These are phyloP conservation scores for Yamadazyma aaseri DNA, from an alignment of 1,139 yeast species.

Conservation along the genomic window DNA sequence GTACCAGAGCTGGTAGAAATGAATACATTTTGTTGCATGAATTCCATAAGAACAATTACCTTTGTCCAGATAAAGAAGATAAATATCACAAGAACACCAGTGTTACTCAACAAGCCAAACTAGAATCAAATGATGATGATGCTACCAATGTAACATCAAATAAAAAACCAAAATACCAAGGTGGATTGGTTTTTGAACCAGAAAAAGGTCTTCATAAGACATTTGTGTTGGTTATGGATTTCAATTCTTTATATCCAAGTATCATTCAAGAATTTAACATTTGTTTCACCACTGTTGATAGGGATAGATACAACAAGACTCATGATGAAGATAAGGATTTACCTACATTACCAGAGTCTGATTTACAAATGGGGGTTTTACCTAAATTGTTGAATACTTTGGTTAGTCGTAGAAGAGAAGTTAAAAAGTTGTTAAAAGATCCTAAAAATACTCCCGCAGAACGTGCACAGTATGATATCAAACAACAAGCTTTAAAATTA, in stretches of 20 bases:
- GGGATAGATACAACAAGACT: conserved; percentile 50
- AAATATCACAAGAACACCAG: conserved; percentile 44
- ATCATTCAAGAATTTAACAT: conserved; percentile 96
- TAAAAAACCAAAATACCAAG: conserved; percentile 83
- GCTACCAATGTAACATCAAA: conserved; percentile 52
- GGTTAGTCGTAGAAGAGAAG: conserved; percentile 91
- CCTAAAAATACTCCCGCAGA: conserved; percentile 63
- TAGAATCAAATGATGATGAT: conserved; percentile 45
- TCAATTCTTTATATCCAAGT: conserved; percentile 95
- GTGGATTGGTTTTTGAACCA: conserved; percentile 97
- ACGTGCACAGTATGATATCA: conserved; percentile 83
- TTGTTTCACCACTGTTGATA: conserved; percentile 91
- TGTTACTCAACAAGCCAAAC: conserved; percentile 36
- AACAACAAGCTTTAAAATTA: conserved; percentile 92
- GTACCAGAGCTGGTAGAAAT: conserved; percentile 95
- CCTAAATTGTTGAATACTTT: conserved; percentile 82
- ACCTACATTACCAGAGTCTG: conserved; percentile 68
- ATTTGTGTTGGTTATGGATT: conserved; percentile 92
- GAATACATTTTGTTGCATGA: conserved; percentile 93
- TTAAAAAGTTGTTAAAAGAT: conserved; percentile 79
- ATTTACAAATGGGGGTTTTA: conserved; percentile 71
- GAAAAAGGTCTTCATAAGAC: conserved; percentile 92
- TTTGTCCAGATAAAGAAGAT: conserved; percentile 86
- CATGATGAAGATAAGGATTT: conserved; percentile 62
- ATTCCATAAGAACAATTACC: conserved; percentile 73